These are phyloP conservation scores for Wickerhamiella sergipiensis DNA, from an alignment of 805 yeast genomes.

Conservation along the genomic window DNA sequence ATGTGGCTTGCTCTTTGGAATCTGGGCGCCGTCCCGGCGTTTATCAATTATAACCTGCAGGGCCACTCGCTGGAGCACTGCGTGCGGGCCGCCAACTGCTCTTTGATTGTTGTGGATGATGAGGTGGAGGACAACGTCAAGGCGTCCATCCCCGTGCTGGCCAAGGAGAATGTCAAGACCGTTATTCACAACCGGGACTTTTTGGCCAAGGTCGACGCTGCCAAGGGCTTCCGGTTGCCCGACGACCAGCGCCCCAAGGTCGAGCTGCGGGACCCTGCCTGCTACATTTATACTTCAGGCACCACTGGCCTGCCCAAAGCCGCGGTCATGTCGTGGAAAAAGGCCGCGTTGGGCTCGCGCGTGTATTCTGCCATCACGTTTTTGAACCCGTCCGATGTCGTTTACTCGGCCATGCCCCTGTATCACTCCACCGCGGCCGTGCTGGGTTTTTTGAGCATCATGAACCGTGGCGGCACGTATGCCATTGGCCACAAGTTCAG, in stretches of 20 bases:
- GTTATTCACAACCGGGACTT: conserved; percentile 26
- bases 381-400: conserved; percentile 38
- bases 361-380: conserved; percentile 59
- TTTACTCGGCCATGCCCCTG: conserved; percentile 88
- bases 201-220: conserved; percentile 28
- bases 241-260: conserved; percentile 43
- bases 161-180: conserved; percentile 9
- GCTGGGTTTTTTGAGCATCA: conserved; percentile 63
- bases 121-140: conserved; percentile 42
- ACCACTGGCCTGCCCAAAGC: conserved; percentile 93
- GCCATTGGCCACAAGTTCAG: conserved; percentile 74
- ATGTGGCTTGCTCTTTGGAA: conserved; percentile 84
- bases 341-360: conserved; percentile 55
- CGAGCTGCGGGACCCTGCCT: conserved; percentile 47
- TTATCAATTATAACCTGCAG: conserved; percentile 65
- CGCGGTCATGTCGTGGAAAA: conserved; percentile 86
- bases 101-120: conserved; percentile 61
- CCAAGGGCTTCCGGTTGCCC: conserved; percentile 32
- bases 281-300: conserved; percentile 80
- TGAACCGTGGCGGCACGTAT: conserved; percentile 56
- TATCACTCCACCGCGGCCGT: conserved; percentile 91
- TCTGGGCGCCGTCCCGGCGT: conserved; percentile 79
- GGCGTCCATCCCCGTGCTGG: conserved; percentile 34
- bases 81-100: conserved; percentile 49
- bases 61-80: conserved; percentile 73